Percentiles rank a stretch among this genome's conserved stretches.
phyloP scores from a whole-genome alignment of 2,329 filamentous ascomycete species.

The Chalaropsis ovoidea region DNA sequence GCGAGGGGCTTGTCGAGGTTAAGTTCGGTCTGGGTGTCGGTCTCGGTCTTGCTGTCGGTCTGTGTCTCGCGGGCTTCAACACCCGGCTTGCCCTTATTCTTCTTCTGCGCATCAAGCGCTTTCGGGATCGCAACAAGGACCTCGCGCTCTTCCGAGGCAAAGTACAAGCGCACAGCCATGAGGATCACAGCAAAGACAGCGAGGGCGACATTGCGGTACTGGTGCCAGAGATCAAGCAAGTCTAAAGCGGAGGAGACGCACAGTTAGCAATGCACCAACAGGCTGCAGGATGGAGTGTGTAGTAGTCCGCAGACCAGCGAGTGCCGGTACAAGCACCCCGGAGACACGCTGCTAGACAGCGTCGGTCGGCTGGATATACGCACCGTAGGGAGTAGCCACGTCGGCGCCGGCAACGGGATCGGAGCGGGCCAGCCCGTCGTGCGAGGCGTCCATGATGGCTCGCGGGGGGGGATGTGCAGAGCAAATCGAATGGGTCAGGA shows the following conservation, averaged over 20 bases:
- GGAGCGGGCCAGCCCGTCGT: constrained; percentile 17
- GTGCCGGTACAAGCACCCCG: no score
- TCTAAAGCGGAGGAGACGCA: constrained; percentile 28
- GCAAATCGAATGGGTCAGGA: no score
- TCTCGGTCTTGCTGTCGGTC: constrained; percentile 14
- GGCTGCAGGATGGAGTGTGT: no score
- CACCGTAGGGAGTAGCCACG: not conserved
- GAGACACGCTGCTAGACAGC: no score
- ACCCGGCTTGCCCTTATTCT: not conserved
- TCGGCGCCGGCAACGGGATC: constrained; percentile 10
- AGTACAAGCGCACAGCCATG: constrained; percentile 36
- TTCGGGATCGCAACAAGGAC: constrained; percentile 35
- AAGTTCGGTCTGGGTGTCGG: constrained; percentile 14
- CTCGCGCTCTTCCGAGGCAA: constrained; percentile 34
- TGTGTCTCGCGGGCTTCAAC: constrained; percentile 11
- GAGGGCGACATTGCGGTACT: constrained; percentile 39
- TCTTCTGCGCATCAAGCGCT: constrained; percentile 29
- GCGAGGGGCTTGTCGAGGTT: not conserved
- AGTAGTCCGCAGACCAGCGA: no score
- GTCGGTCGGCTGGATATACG: not conserved
- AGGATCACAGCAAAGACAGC: constrained; percentile 35
- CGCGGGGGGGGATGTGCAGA: not conserved
- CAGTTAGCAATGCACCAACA: not conserved
- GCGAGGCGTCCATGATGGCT: constrained; percentile 21
- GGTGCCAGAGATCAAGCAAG: constrained; percentile 39